These are phyloP conservation scores for Trypanosoma congolense DNA, from an alignment of 208 protist species.

Conservation along the genomic window DNA sequence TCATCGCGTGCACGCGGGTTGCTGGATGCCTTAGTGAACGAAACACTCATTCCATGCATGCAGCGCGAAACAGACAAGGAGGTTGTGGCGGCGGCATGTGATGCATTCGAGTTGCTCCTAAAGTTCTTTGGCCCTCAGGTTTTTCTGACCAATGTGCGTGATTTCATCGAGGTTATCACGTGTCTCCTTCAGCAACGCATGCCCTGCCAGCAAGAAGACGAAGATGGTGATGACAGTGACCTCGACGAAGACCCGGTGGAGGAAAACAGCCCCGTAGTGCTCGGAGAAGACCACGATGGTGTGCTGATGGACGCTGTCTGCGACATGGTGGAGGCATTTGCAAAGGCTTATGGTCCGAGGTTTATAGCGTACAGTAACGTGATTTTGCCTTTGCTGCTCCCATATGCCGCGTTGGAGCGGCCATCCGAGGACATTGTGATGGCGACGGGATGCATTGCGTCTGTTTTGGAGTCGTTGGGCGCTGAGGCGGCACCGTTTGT, in stretches of 20 bases:
- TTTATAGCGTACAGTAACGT: constrained; percentile 41
- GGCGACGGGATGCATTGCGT: constrained; percentile 48
- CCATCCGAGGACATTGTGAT: constrained; percentile 68
- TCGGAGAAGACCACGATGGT: constrained; percentile 71
- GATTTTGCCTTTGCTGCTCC: constrained; percentile 51
- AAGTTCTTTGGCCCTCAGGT: constrained; percentile 73
- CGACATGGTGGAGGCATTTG: constrained; percentile 67
- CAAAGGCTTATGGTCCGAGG: constrained; percentile 62
- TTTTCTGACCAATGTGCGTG: constrained; percentile 33
- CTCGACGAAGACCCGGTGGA: constrained; percentile 25
- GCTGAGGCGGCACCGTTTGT: constrained; percentile 29
- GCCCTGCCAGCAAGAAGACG: constrained; percentile 35
- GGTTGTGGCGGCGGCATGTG: constrained; percentile 67
- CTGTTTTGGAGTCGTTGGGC: constrained; percentile 44
- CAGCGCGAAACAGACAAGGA: constrained; percentile 61
- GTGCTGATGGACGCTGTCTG: constrained; percentile 56
- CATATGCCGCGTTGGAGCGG: constrained; percentile 45
- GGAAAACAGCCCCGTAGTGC: constrained; percentile 14
- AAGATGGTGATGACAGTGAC: constrained; percentile 38
- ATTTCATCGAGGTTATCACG: constrained; percentile 39
- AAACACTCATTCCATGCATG: constrained; percentile 42
- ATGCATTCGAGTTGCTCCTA: constrained; percentile 52
- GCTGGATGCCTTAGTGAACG: constrained; percentile 44
- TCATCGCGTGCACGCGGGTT: constrained; percentile 33
- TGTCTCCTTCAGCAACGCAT: constrained; percentile 49